Conservation (phyloP, 805 yeast genomes). For the Candida fluviatilis region DNA sequence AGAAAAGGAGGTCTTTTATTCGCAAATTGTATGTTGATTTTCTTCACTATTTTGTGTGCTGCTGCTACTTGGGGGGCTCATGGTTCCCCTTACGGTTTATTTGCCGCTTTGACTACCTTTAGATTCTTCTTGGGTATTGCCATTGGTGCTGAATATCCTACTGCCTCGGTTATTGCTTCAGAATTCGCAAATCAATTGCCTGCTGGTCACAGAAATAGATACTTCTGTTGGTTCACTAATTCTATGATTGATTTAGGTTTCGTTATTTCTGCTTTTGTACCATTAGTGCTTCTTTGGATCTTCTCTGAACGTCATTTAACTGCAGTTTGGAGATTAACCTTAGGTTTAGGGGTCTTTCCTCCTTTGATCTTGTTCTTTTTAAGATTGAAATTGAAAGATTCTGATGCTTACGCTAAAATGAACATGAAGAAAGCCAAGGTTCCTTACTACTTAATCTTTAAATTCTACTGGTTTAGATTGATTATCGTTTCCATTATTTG, state of each 20-base stretch:
- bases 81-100: constrained; percentile 67
- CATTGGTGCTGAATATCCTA: constrained; percentile 93
- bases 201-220: constrained; percentile 82
- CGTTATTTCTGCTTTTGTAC: constrained; percentile 79
- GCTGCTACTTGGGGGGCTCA: constrained; percentile 80
- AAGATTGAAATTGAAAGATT: constrained; percentile 73
- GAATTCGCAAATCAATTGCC: constrained; percentile 81
- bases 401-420: constrained; percentile 64
- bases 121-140: constrained; percentile 88
- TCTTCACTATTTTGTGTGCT: constrained; percentile 75
- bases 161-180: constrained; percentile 90
- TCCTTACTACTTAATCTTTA: constrained; percentile 68
- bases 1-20: constrained; percentile 81
- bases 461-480: constrained; percentile 82
- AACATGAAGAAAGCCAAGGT: constrained; percentile 59
- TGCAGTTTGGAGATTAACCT: constrained; percentile 87
- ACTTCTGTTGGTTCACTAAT: constrained; percentile 86
- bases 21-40: constrained; percentile 69
- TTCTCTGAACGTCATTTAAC: constrained; percentile 65
- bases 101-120: constrained; percentile 78
- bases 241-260: constrained; percentile 85
- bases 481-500: constrained; percentile 70
- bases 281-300: constrained; percentile 82
- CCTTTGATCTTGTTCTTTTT: constrained; percentile 74
- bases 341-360: constrained; percentile 87